Evolutionary conservation across 2,329 filamentous ascomycete species (phyloP), one percentile per base, ranked within the genome.

Genomic region (Diaporthe vexans): DNA sequence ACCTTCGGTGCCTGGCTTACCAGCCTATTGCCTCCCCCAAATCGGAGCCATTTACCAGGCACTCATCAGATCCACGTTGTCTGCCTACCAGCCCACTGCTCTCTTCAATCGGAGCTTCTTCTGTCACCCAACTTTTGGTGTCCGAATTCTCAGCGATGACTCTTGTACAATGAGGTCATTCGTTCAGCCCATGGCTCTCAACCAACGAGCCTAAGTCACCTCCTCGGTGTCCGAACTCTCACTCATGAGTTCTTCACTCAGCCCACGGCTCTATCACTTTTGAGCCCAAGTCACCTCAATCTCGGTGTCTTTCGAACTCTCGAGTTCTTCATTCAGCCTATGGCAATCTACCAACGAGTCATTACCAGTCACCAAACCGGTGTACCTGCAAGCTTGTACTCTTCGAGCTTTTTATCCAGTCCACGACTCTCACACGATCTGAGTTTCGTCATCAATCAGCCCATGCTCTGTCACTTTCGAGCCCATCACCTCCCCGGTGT

Each of bases 1-100:
- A 29, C 29, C 6, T 33, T 65, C 24, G 40, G 58, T 46, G 26
- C n/a, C 40, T 19, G 9, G 59, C 5, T 26, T 29, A n/a, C 9
- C 40, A 63, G 59, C 15, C 40, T 5, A 17, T 5, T 7, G 40
- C 15, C 15, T 43, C 40, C 19, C 40, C 1, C 19, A 15, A 43
- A 43, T 43, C 40, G 13, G 11, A 19, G 40, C 29, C 17, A 4
- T 10, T 40, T 9, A 15, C 24, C 43, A 35, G 59, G 13, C 9
- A 43, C 11, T n/a, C 43, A 35, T 11, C 59, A 51, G 10, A 8
- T 10, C 29, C 4, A 26, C 35, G 54, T 37, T 61, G 35, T 35
- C 58, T 63, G 59, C 2, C 40, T 13, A 40, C 35, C 33, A 59
- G 35, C 35, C 35, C 61, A 51, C 61, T 11, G 40, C 61, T 67